A percentile compares a stretch with the other conserved stretches of the same genome.
Evolutionary conservation across 495 filamentous ascomycete genomes (phyloP).

Genomic region (Thozetella sp.): DNA sequence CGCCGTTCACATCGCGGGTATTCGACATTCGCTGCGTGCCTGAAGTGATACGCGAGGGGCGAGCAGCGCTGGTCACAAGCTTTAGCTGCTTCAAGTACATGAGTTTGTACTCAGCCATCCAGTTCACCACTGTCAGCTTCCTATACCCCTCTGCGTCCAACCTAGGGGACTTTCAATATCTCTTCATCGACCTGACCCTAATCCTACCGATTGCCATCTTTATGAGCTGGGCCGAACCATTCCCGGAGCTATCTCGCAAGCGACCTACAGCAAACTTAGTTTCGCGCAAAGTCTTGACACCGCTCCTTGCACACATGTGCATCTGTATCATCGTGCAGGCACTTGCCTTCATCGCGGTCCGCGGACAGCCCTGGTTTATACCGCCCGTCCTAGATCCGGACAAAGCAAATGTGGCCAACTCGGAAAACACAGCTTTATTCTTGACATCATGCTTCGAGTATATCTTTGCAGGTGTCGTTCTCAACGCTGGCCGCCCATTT

Average conservation of each 20-base stretch:
- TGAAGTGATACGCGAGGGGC: conserved; percentile 91
- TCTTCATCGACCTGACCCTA: conserved; percentile 91
- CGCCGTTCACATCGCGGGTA: conserved; percentile 92
- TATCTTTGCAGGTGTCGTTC: conserved; percentile 81
- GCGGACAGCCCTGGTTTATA: conserved; percentile 80
- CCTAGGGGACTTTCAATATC: conserved; percentile 95
- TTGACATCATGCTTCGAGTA: conserved; percentile 93
- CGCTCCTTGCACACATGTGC: conserved; percentile 86
- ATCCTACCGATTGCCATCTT: conserved; percentile 97
- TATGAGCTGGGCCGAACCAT: conserved; percentile 95
- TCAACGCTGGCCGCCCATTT: conserved; percentile 89
- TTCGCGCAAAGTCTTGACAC: conserved; percentile 88
- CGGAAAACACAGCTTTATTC: conserved; percentile 90
- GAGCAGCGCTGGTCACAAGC: conserved; percentile 92
- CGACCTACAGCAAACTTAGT: conserved; percentile 92
- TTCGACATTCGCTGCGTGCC: conserved; percentile 98
- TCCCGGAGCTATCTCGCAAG: conserved; percentile 76
- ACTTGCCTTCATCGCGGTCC: conserved; percentile 70
- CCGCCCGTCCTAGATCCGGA: conserved; percentile 74
- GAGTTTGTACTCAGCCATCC: conserved; percentile 98
- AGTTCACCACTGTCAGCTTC: conserved; percentile 99
- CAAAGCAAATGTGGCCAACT: conserved; percentile 83
- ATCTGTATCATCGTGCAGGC: conserved; percentile 80
- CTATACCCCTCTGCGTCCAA: conserved; percentile 95
- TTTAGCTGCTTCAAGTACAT: conserved; percentile 99